Evolutionary conservation across 1,139 yeast species (phyloP), one percentile per base, ranked within the genome.

Genomic region (Debaryomyces psychrophilus): DNA sequence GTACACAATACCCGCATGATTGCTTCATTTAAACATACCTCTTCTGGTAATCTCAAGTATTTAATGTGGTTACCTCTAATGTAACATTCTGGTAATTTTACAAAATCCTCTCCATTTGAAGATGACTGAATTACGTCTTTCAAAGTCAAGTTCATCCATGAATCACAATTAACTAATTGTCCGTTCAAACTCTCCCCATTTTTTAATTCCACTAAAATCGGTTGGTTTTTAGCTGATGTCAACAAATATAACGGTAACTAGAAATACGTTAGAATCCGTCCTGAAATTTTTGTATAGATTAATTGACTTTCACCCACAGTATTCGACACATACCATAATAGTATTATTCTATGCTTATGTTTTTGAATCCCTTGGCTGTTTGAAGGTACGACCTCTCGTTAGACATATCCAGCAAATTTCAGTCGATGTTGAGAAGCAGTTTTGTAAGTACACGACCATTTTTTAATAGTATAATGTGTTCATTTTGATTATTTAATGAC

Each of bases 141-240:
- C 47, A 95, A 75, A 1, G 96, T 89, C 57, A 95, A 75, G 64
- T 93, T 93, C 99, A 95, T 95, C 92, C 96, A 90, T 34, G 90
- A 85, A 64, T 95, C 99, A 59, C 96, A 90, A 60, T 88, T 87
- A 49, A 84, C 81, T 52, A 95, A 76, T 50, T 81, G 82, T 34
- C 99, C 99, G 60, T 87, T 88, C 49, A 90, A 76, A 11, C 95
- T 85, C 61, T 90, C 97, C 28, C 98, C 97, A 47, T 87, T 85
- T 66, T 95, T 95, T 64, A 95, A 81, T 67, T 93, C 99, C 47
- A 95, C 90, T 61, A 87, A 79, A 61, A 93, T 79, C 34, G 90
- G 89, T 61, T 89, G 92, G 49, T 90, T 93, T 67, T 90, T 92
- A 17, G 97, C 92, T 46, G 97, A 89, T 45, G 95, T 90, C 57